Percentiles rank a stretch among this genome's conserved stretches.
phyloP scores from a whole-genome alignment of 2,329 filamentous ascomycete species.

The Paecilomyces fulvus region DNA sequence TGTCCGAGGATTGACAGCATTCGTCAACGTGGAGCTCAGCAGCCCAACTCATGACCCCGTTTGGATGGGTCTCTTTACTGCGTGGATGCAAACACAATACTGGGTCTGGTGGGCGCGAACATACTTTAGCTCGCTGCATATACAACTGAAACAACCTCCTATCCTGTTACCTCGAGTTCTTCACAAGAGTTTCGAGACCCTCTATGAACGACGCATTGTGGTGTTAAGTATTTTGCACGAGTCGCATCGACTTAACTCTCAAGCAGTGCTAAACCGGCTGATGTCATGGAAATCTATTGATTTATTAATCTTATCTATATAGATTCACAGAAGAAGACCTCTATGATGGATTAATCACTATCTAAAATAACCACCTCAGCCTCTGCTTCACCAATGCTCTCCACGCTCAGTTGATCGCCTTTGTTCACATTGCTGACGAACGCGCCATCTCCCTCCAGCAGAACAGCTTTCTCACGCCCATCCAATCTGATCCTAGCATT shows the following conservation, averaged over 20 bases:
- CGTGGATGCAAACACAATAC: constrained; percentile 15
- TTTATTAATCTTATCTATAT: too few relatives aligned
- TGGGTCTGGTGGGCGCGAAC: constrained; percentile 19
- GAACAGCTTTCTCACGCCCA: constrained; percentile 55
- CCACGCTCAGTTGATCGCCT: constrained; percentile 56
- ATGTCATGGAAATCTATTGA: too few relatives aligned
- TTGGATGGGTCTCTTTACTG: constrained; percentile 9
- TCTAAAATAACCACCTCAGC: constrained; percentile 63
- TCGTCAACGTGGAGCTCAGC: not conserved
- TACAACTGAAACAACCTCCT: constrained; percentile 9
- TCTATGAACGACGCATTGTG: constrained; percentile 10
- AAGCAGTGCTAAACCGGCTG: constrained; percentile 3
- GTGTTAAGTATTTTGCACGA: constrained; percentile 16
- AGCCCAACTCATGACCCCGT: not conserved
- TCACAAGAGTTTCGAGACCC: not conserved
- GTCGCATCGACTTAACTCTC: constrained; percentile 14
- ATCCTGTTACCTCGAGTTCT: constrained; percentile 6
- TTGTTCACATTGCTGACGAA: constrained; percentile 59
- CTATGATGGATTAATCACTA: constrained; percentile 39
- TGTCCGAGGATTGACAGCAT: constrained; percentile 6
- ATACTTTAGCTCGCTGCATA: constrained; percentile 15
- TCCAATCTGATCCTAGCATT: constrained; percentile 63
- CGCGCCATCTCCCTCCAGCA: constrained; percentile 73
- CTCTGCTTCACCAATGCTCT: constrained; percentile 60
- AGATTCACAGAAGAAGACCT: too few relatives aligned